These are phyloP conservation scores for Adenanthera pavonina DNA, from an alignment of 306 rosid genomes.

Conservation along the genomic window DNA sequence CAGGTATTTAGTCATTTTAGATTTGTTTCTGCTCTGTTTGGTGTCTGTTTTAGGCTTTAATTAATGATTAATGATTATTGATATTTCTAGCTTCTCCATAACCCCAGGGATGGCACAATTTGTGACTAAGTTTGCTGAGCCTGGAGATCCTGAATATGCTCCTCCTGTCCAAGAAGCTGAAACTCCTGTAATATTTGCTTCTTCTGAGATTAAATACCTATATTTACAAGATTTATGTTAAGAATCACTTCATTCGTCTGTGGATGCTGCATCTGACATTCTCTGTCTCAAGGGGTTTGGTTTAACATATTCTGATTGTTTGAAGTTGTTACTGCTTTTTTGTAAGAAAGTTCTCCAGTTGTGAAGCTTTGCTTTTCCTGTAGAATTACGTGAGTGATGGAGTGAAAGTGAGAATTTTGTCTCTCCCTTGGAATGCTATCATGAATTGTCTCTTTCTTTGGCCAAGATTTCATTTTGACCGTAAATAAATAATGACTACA, in stretches of 20 bases:
- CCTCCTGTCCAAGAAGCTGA: slow-evolving; percentile 75
- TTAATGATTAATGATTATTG: background rate
- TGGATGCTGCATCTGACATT: slow-evolving; percentile 10
- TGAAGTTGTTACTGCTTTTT: background rate
- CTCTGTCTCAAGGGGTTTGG: background rate
- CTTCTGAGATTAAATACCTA: slow-evolving; percentile 6
- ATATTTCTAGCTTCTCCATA: background rate
- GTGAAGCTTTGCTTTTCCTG: background rate
- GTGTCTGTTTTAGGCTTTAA: background rate
- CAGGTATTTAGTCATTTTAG: slow-evolving; percentile 53
- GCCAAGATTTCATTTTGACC: slow-evolving; percentile 2
- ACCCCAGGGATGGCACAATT: slow-evolving; percentile 86
- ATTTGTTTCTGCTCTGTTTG: slow-evolving; percentile 7
- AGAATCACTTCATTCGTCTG: background rate
- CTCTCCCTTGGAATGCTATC: background rate
- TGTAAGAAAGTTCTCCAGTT: background rate
- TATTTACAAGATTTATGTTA: background rate
- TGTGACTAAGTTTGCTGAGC: slow-evolving; percentile 81
- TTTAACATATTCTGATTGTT: background rate
- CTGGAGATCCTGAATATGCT: slow-evolving; percentile 82
- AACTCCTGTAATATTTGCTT: slow-evolving; percentile 69
- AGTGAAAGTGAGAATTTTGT: background rate
- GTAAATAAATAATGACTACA: background rate
- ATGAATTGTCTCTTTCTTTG: slow-evolving; percentile 19
- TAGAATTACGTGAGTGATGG: background rate